Percentiles rank a stretch among this genome's conserved stretches.
These are phyloP conservation scores for Xylaria castorea DNA, from an alignment of 495 filamentous ascomycete species.

Conservation along the genomic window DNA sequence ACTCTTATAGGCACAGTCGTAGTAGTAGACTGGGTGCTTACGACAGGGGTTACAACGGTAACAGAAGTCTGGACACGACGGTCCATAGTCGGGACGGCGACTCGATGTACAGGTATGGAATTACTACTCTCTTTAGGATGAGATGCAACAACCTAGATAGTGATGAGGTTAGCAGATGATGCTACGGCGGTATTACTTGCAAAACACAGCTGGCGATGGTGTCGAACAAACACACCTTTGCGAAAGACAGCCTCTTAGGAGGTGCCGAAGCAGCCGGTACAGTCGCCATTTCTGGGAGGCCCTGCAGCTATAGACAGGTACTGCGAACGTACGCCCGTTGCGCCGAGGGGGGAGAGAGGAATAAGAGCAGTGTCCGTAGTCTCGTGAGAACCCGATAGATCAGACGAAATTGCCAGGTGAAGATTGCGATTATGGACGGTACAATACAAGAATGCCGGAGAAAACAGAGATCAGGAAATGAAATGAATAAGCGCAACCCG, in stretches of 20 bases:
- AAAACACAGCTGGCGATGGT: background rate
- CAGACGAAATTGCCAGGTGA: slow-evolving; percentile 24
- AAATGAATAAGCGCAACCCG: slow-evolving; percentile 57
- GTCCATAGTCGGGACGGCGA: slow-evolving; percentile 39
- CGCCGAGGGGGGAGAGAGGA: background rate
- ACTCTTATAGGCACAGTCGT: slow-evolving; percentile 28
- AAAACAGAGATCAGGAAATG: slow-evolving; percentile 53
- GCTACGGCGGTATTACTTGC: background rate
- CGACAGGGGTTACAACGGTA: slow-evolving; percentile 23
- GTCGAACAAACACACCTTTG: slow-evolving; percentile 60
- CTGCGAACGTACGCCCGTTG: background rate
- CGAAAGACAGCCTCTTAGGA: slow-evolving; percentile 59
- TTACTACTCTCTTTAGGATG: slow-evolving; percentile 53
- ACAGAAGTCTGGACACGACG: slow-evolving; percentile 34
- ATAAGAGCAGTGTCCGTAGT: slow-evolving; percentile 27
- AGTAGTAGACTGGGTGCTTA: slow-evolving; percentile 24
- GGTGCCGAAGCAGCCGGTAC: slow-evolving; percentile 49
- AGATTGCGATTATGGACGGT: slow-evolving; percentile 34
- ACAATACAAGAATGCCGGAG: slow-evolving; percentile 34
- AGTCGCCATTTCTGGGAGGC: slow-evolving; percentile 44
- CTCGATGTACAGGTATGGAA: slow-evolving; percentile 39
- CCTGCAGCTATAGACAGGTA: slow-evolving; percentile 27
- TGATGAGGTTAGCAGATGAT: slow-evolving; percentile 4
- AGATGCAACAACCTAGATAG: slow-evolving; percentile 60
- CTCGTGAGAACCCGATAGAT: slow-evolving; percentile 28